These are phyloP conservation scores for Ophioceras dolichostomum DNA, from an alignment of 2,329 filamentous ascomycete species.

Conservation along the genomic window DNA sequence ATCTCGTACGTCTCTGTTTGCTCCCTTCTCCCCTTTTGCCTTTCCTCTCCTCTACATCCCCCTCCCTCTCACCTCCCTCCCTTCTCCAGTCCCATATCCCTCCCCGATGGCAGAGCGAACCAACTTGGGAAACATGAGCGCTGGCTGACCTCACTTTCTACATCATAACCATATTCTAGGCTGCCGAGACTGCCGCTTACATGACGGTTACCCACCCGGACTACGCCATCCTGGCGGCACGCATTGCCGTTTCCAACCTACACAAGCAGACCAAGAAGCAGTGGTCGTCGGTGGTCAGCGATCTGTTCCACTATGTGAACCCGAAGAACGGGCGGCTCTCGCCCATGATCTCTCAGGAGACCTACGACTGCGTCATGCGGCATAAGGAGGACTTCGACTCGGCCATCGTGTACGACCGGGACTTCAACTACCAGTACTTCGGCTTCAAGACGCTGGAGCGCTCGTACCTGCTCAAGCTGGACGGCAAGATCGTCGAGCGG, in stretches of 20 bases:
- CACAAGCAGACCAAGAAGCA: constrained; percentile 99
- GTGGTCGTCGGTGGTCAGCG: constrained; percentile 88
- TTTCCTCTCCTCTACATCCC: too few species aligned
- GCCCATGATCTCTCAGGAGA: constrained; percentile 89
- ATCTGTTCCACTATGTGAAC: constrained; percentile 94
- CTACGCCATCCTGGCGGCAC: constrained; percentile 95
- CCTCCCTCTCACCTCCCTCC: not conserved
- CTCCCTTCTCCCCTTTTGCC: too few species aligned
- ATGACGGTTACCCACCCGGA: constrained; percentile 99
- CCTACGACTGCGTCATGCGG: constrained; percentile 87
- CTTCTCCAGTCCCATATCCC: too few species aligned
- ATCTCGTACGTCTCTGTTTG: constrained; percentile 75
- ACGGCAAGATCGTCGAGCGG: constrained; percentile 92
- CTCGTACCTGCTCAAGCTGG: constrained; percentile 89
- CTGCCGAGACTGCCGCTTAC: constrained; percentile 96
- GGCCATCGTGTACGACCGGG: constrained; percentile 96
- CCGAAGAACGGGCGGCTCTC: constrained; percentile 74
- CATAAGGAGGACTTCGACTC: constrained; percentile 97
- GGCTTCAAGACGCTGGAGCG: constrained; percentile 99
- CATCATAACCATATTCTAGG: constrained; percentile 42
- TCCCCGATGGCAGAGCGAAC: too few species aligned
- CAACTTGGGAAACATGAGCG: too few species aligned
- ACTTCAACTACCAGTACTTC: constrained; percentile 99
- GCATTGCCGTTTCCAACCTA: constrained; percentile 97
- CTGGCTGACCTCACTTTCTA: constrained; percentile 1